phyloP scores from a whole-genome alignment of 2,329 filamentous ascomycete genomes.

The Chaetomium olivaceum region DNA sequence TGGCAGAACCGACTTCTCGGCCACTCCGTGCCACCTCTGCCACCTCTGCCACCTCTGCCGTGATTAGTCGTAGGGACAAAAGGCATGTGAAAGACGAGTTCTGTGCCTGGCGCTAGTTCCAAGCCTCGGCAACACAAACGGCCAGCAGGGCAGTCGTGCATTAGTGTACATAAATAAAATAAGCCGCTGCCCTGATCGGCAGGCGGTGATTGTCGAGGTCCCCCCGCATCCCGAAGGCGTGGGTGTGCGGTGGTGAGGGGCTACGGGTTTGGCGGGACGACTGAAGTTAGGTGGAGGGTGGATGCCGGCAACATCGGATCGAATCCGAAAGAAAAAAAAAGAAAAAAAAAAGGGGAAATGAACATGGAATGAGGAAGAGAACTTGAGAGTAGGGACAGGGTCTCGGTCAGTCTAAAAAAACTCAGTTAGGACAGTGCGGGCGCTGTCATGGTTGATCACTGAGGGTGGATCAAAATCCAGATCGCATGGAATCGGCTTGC shows the following conservation, averaged over 20 bases:
- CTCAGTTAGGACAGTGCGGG: background rate
- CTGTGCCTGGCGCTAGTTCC: slow-evolving; percentile 26
- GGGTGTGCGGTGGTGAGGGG: background rate
- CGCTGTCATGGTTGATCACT: background rate
- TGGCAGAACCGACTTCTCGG: background rate
- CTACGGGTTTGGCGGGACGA: background rate
- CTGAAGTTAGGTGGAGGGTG: background rate
- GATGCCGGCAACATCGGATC: background rate
- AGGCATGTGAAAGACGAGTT: slow-evolving; percentile 29
- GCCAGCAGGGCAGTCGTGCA: slow-evolving; percentile 5
- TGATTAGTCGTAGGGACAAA: background rate
- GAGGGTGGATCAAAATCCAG: background rate
- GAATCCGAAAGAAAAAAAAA: background rate
- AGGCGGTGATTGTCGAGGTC: background rate
- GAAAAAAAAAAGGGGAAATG: background rate
- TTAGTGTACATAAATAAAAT: slow-evolving; percentile 13
- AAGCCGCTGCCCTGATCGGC: slow-evolving; percentile 14
- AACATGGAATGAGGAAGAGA: background rate
- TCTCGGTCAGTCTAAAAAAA: background rate
- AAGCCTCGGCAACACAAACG: slow-evolving; percentile 26
- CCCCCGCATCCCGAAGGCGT: slow-evolving; percentile 5
- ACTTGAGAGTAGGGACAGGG: background rate
- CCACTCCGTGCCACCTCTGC: background rate
- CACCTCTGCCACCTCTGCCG: background rate
- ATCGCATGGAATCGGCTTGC: background rate